Conservation (phyloP, 2,329 filamentous ascomycete genomes). For the Calonectria hongkongensis region DNA sequence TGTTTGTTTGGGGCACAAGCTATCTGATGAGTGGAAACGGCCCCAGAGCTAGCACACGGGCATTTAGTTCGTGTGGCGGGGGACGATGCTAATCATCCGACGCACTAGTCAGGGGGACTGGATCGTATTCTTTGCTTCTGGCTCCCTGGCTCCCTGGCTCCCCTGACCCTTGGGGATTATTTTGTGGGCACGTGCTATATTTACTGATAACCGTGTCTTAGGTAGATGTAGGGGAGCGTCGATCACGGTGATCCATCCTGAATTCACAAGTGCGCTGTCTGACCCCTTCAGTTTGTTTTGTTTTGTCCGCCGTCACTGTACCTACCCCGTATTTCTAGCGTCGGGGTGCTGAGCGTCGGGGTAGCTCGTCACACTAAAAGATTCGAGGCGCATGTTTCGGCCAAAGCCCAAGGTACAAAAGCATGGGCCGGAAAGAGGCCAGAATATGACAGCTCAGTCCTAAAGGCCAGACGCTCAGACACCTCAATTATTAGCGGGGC, state of each 20-base stretch:
- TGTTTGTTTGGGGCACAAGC: conserved; percentile 13
- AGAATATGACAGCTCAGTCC: neutral
- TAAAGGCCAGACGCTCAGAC: neutral
- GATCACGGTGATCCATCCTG: neutral
- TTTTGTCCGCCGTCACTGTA: neutral
- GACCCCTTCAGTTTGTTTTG: neutral
- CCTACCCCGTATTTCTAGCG: neutral
- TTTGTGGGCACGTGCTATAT: neutral
- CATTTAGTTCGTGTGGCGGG: neutral
- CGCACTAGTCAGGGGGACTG: neutral
- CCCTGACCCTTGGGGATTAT: neutral
- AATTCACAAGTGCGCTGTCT: neutral
- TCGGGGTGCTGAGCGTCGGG: neutral
- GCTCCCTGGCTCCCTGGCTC: neutral
- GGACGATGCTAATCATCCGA: neutral
- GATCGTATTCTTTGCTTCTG: neutral
- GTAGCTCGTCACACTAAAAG: neutral
- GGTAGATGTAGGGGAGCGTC: neutral
- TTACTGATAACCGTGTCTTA: neutral
- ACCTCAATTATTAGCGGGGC: neutral
- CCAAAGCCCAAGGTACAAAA: neutral
- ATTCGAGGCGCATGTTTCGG: neutral
- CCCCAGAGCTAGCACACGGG: neutral
- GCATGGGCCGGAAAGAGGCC: neutral
- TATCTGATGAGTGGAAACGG: neutral